phyloP scores from a whole-genome alignment of 805 yeast genomes.

The Ogataea pilisensis region DNA sequence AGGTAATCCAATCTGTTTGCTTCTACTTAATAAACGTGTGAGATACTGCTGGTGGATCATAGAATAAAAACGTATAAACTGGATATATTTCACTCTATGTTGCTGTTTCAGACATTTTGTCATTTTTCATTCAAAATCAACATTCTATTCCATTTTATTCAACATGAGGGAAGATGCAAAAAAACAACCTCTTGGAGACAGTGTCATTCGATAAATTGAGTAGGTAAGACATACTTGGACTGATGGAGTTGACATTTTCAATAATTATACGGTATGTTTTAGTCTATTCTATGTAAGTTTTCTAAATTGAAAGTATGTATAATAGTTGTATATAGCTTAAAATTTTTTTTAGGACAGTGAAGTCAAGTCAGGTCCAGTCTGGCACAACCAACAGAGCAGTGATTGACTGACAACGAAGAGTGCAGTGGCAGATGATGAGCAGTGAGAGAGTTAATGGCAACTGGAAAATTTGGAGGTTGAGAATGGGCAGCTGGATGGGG shows the following conservation, averaged over 20 bases:
- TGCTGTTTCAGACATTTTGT: too few species aligned
- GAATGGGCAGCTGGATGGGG: neutral
- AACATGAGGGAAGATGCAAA: too few species aligned
- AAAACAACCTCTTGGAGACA: neutral
- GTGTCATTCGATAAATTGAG: neutral
- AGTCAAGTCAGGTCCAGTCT: too few species aligned
- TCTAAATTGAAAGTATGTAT: neutral
- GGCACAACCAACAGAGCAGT: neutral
- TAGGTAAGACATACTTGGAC: conserved; percentile 69
- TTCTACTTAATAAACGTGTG: too few species aligned
- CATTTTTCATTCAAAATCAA: too few species aligned
- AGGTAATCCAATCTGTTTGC: too few species aligned
- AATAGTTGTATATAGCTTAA: neutral
- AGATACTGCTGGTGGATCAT: too few species aligned
- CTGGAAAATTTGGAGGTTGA: too few species aligned
- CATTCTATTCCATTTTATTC: too few species aligned
- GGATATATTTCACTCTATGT: too few species aligned
- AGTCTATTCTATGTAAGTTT: neutral
- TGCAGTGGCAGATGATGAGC: neutral
- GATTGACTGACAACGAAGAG: neutral
- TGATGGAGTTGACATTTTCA: conserved; percentile 59
- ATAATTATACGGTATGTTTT: neutral
- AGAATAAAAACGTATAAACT: too few species aligned
- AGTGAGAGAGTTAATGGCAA: too few species aligned
- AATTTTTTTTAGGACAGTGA: neutral